Evolutionary conservation across 2,329 filamentous ascomycete genomes (phyloP).

Genomic region (Trichoderma oligosporum): DNA sequence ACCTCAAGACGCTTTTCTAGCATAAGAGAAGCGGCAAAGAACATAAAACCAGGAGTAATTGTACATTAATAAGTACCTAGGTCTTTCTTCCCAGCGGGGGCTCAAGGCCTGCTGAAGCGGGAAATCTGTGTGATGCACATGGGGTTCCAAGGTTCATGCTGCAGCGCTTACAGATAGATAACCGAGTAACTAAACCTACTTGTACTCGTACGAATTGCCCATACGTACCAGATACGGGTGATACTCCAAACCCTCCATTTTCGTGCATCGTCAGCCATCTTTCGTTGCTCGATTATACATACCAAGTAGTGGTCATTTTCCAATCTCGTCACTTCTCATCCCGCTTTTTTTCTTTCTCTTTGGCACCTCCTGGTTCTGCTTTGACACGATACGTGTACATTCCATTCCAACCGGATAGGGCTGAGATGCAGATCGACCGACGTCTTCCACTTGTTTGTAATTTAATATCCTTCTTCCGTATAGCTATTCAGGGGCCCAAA

Average conservation of each 20-base stretch:
- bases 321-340: constrained; percentile 1
- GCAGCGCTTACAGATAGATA: not conserved
- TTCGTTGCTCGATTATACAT: constrained; percentile 1
- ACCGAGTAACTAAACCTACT: not conserved
- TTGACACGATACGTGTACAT: not conserved
- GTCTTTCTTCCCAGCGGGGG: not conserved
- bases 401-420: constrained; percentile 10
- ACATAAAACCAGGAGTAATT: not conserved
- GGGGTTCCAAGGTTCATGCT: not conserved
- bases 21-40: no score
- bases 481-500: not conserved
- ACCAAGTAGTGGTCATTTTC: not conserved
- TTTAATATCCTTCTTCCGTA: not conserved
- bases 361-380: not conserved
- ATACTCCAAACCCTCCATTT: constrained; percentile 6
- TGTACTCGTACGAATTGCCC: not conserved
- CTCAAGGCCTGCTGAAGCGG: not conserved
- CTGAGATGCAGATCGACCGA: constrained; percentile 6
- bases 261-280: constrained; percentile 13
- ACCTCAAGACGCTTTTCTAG: not conserved
- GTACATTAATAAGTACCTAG: no score
- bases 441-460: not conserved
- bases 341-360: not conserved
- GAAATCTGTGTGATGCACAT: constrained; percentile 10
- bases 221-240: not conserved